Evolutionary conservation across 108 stramenopile genomes (phyloP).

Genomic region (Nitzschia palea): DNA sequence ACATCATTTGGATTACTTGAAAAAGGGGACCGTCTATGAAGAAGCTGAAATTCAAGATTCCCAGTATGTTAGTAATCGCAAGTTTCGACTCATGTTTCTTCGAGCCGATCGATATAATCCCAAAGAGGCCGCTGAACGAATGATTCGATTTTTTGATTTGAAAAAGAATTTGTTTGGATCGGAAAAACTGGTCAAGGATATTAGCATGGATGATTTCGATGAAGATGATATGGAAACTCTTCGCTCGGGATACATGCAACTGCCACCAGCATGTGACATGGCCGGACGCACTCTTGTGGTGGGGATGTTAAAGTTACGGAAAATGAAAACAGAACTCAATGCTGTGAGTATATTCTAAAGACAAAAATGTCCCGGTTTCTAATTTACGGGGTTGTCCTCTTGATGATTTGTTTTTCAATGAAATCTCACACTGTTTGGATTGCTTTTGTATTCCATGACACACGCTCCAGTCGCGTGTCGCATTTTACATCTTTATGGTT

Average conservation of each 20-base stretch:
- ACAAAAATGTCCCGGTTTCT: neutral
- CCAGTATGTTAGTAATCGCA: constrained; percentile 1
- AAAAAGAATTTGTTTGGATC: constrained; percentile 31
- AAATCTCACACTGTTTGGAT: no score
- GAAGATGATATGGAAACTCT: constrained; percentile 18
- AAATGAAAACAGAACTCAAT: neutral
- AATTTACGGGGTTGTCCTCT: neutral
- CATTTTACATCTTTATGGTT: constrained; percentile 8
- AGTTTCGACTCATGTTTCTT: constrained; percentile 29
- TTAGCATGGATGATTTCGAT: constrained; percentile 14
- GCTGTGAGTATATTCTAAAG: constrained; percentile 13
- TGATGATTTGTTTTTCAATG: no score
- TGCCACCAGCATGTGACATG: neutral
- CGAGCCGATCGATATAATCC: constrained; percentile 30
- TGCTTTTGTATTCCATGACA: no score
- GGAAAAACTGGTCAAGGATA: neutral
- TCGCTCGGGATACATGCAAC: constrained; percentile 12
- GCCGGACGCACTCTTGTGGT: constrained; percentile 13
- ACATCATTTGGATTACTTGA: constrained; percentile 12
- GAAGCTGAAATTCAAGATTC: constrained; percentile 7
- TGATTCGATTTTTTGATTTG: constrained; percentile 33
- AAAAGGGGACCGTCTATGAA: constrained; percentile 18
- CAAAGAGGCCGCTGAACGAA: constrained; percentile 21
- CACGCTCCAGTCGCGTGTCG: constrained; percentile 6
- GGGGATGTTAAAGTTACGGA: constrained; percentile 10